Base-by-base conservation (phyloP, 805 yeast genomes). In the Ogataea philodendri region DNA sequence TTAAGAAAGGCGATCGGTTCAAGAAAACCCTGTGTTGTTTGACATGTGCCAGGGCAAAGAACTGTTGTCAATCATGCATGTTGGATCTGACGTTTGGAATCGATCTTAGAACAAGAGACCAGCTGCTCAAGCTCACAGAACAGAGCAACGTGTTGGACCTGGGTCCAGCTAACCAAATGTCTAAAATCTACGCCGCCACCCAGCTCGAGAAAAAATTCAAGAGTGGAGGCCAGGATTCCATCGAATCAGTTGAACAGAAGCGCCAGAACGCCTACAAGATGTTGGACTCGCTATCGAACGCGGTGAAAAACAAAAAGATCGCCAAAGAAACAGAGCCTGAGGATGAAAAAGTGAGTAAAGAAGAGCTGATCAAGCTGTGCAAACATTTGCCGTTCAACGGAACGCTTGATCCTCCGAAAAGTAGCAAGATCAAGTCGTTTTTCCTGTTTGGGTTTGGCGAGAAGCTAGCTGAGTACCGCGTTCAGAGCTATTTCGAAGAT, bases 51-150 rank as follows among this genome's bases (percentile, higher is more conserved):
- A 66, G 79, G 26, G 76, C 81, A 27, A 72, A 81, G 41, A 82
- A 85, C 60, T 82, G 94, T 49, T 90, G 98, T 55, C 97, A 93
- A 57, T 65, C 78, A 15, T 90, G 98, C 58, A 73, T 87, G 76
- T 58, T 83, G 21, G 97, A 90, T 62, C 63, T 89, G 26, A 75
- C 81, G 18, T 84, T 78, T 63, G 85, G 88, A 3, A 75, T 93
- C n/a, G 86, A 95, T 0, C 56, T 87, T 11, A 76, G 79, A 8
- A 62, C 87, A 5, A 67, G 96, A 45, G 96, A 89, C 51, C 78
- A 86, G 1, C 84, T 95, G 4, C 58, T 88, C 49, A 77, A 78
- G 48, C 69, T 86, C 70, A 81, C 89, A 2, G 41, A 41, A 14
- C 37, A 36, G 25, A 30, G 31, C 15, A 26, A 41, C 11, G 35